These are phyloP conservation scores for Saccharum spontaneum DNA, from an alignment of 176 grass and related monocot species.

Conservation along the genomic window DNA sequence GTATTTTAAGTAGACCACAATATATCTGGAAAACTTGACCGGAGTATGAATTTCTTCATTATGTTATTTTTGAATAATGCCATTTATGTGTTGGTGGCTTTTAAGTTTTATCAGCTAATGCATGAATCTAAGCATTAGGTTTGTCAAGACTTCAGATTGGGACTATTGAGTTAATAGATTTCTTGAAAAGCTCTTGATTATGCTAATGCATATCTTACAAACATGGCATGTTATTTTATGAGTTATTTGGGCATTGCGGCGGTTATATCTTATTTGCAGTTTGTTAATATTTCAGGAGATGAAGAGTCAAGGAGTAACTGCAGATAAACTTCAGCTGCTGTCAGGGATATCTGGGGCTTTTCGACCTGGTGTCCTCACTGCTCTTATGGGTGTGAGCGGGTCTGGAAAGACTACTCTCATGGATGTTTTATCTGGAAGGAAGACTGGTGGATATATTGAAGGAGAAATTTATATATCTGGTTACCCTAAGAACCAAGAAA, in stretches of 20 bases:
- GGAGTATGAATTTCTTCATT: neutral
- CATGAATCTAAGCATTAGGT: conserved; percentile 11
- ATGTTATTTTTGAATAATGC: conserved; percentile 7
- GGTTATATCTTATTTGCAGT: conserved; percentile 20
- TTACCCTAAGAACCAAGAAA: conserved; percentile 66
- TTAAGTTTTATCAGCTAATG: conserved; percentile 9
- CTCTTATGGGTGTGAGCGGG: conserved; percentile 75
- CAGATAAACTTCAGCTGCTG: conserved; percentile 67
- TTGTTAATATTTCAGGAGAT: conserved; percentile 58
- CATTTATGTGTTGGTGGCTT: neutral
- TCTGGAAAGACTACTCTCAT: conserved; percentile 84
- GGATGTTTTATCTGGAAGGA: conserved; percentile 83
- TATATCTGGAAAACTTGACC: neutral
- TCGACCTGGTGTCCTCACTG: conserved; percentile 67
- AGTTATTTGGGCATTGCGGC: neutral
- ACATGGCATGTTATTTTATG: conserved; percentile 3
- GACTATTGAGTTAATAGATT: conserved; percentile 6
- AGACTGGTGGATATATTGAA: conserved; percentile 73
- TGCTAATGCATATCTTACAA: conserved; percentile 13
- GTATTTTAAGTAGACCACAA: conserved; percentile 6
- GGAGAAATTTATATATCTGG: conserved; percentile 71
- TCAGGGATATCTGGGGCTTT: conserved; percentile 69
- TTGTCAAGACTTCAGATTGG: conserved; percentile 7
- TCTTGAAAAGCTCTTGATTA: neutral
- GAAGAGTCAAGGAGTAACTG: conserved; percentile 59